These are phyloP conservation scores for Beauveria sp. DNA, from an alignment of 2,329 filamentous ascomycete species.

Conservation along the genomic window DNA sequence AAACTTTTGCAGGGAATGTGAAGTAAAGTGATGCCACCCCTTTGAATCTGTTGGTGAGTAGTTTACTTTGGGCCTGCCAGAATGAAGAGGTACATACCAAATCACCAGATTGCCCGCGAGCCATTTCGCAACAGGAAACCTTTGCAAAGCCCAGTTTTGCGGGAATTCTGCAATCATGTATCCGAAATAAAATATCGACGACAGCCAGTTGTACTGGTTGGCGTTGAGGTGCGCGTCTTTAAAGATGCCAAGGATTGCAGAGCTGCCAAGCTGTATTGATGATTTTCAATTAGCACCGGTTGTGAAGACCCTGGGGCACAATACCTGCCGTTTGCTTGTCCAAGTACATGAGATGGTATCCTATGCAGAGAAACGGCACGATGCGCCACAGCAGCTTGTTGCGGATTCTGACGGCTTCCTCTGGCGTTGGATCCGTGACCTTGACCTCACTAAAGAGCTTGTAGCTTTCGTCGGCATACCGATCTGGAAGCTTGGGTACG, in stretches of 20 bases:
- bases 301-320: neutral
- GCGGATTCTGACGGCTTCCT: conserved; percentile 23
- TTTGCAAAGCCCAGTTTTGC: conserved; percentile 36
- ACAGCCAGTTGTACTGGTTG: conserved; percentile 15
- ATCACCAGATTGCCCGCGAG: conserved; percentile 21
- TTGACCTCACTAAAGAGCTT: conserved; percentile 31
- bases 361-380: conserved; percentile 30
- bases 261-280: conserved; percentile 11
- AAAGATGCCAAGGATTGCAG: conserved; percentile 13
- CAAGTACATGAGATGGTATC: conserved; percentile 33
- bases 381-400: conserved; percentile 30
- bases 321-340: conserved; percentile 29
- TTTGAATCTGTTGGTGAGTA: neutral
- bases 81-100: conserved; percentile 12
- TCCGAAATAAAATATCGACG: conserved; percentile 45
- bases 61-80: neutral
- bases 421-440: conserved; percentile 27
- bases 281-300: neutral
- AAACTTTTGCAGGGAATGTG: conserved; percentile 22
- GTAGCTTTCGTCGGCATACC: conserved; percentile 34
- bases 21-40: conserved; percentile 23
- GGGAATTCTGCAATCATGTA: conserved; percentile 37
- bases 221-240: conserved; percentile 12
- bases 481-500: conserved; percentile 25
- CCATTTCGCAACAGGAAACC: conserved; percentile 38